phyloP scores from a whole-genome alignment of 2,329 filamentous ascomycete genomes.

The Teratosphaeria epicoccoides region DNA sequence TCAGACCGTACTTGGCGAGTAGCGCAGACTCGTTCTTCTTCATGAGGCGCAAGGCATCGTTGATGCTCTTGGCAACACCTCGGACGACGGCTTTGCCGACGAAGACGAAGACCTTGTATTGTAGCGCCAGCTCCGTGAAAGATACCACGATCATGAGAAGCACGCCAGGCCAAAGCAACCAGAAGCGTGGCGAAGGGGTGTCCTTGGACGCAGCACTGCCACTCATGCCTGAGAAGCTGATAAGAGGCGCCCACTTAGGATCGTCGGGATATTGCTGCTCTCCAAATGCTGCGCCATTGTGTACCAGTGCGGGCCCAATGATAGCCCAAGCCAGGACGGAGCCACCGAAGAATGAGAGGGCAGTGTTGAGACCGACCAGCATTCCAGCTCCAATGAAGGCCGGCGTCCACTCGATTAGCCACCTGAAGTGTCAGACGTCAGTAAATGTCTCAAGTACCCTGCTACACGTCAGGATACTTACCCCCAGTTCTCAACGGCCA shows the following conservation, averaged over 20 bases:
- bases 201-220: constrained; percentile 27
- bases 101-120: constrained; percentile 33
- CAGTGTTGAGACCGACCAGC: constrained; percentile 47
- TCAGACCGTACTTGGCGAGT: constrained; percentile 33
- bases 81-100: constrained; percentile 42
- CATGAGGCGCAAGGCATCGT: constrained; percentile 27
- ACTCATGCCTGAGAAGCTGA: constrained; percentile 23
- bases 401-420: constrained; percentile 49
- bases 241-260: constrained; percentile 15
- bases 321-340: constrained; percentile 45
- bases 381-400: constrained; percentile 51
- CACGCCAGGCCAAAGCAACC: constrained; percentile 40
- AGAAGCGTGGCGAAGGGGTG: constrained; percentile 38
- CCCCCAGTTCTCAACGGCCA: constrained; percentile 49
- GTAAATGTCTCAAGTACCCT: too few species aligned
- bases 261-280: constrained; percentile 16
- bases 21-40: constrained; percentile 34
- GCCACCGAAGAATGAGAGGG: constrained; percentile 47
- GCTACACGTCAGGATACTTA: too few species aligned
- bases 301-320: constrained; percentile 46
- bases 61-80: constrained; percentile 34
- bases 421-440: too few species aligned
- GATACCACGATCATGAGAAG: constrained; percentile 35
- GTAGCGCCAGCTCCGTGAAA: constrained; percentile 27
- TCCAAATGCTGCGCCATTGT: constrained; percentile 39